A percentile compares a stretch with the other conserved stretches of the same genome.
phyloP scores from a whole-genome alignment of 1,139 yeast genomes.

The Candida tunisiensis region DNA sequence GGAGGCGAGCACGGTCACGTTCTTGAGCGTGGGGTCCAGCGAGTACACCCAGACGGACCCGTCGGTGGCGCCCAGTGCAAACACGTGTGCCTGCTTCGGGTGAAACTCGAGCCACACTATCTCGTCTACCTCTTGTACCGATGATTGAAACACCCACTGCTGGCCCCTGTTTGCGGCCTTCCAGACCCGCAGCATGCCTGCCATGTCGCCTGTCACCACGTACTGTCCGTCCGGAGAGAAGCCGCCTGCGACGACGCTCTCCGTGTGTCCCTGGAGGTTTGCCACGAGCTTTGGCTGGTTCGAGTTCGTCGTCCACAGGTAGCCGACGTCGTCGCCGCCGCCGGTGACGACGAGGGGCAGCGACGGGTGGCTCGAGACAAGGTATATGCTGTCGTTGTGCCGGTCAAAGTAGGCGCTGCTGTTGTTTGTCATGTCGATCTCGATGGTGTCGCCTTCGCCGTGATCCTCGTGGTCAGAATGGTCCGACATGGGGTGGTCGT shows the following conservation, averaged over 20 bases:
- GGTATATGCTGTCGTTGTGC: conserved; percentile 73
- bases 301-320: conserved; percentile 80
- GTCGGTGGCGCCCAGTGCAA: conserved; percentile 89
- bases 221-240: conserved; percentile 72
- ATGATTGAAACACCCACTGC: conserved; percentile 56
- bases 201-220: conserved; percentile 87
- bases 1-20: conserved; percentile 63
- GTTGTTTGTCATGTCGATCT: conserved; percentile 71
- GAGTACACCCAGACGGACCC: conserved; percentile 94
- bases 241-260: conserved; percentile 71
- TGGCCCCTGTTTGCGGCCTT: conserved; percentile 60
- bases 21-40: conserved; percentile 39
- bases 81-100: conserved; percentile 44
- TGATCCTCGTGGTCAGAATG: conserved; percentile 8
- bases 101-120: conserved; percentile 64
- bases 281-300: conserved; percentile 70
- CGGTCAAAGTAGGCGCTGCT: conserved; percentile 79
- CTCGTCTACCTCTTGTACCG: conserved; percentile 79
- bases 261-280: conserved; percentile 63
- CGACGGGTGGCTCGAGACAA: conserved; percentile 62
- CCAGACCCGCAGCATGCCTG: conserved; percentile 67
- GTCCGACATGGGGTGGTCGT: conserved; percentile 7
- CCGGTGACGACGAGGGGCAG: conserved; percentile 77
- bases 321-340: conserved; percentile 82
- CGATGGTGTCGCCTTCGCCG: conserved; percentile 40